Evolutionary conservation across 2,329 filamentous ascomycete species (phyloP).

Genomic region (Curvularia hawaiiensis): DNA sequence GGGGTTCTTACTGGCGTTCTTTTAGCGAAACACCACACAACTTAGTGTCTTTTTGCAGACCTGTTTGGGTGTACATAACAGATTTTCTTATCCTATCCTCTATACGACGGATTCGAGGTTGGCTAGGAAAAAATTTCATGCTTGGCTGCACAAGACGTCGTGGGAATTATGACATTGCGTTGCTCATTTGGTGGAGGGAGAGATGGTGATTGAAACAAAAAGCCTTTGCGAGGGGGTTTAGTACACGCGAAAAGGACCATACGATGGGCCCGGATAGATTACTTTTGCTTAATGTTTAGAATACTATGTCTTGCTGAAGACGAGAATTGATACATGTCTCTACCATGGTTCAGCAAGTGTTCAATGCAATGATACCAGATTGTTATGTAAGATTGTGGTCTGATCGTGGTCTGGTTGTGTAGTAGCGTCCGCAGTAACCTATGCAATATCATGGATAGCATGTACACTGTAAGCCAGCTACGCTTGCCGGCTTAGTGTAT

Average conservation of each 20-base stretch:
- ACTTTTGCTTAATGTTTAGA: slow-evolving; percentile 17
- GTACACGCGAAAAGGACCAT: slow-evolving; percentile 7
- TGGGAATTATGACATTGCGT: slow-evolving; percentile 25
- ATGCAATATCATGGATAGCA: background rate
- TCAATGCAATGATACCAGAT: background rate
- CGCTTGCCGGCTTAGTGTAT: background rate
- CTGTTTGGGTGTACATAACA: slow-evolving; percentile 22
- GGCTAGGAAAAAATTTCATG: background rate
- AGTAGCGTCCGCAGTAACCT: background rate
- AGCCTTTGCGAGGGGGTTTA: background rate
- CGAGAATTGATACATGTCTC: slow-evolving; percentile 7
- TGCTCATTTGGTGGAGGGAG: slow-evolving; percentile 5
- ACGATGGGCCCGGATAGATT: slow-evolving; percentile 7
- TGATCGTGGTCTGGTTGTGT: background rate
- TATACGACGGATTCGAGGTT: slow-evolving; percentile 9
- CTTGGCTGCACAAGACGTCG: background rate
- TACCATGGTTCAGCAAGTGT: background rate
- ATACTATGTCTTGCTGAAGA: background rate
- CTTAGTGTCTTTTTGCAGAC: slow-evolving; percentile 1
- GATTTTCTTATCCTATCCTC: background rate
- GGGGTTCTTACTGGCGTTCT: slow-evolving; percentile 5
- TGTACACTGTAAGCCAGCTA: too few relatives aligned
- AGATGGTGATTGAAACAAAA: too few relatives aligned
- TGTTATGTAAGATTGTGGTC: background rate
- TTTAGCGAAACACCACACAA: slow-evolving; percentile 6